Evolutionary conservation across 2,329 filamentous ascomycete genomes (phyloP), one percentile per base, ranked within the genome.

Genomic region (Cytospora mali): DNA sequence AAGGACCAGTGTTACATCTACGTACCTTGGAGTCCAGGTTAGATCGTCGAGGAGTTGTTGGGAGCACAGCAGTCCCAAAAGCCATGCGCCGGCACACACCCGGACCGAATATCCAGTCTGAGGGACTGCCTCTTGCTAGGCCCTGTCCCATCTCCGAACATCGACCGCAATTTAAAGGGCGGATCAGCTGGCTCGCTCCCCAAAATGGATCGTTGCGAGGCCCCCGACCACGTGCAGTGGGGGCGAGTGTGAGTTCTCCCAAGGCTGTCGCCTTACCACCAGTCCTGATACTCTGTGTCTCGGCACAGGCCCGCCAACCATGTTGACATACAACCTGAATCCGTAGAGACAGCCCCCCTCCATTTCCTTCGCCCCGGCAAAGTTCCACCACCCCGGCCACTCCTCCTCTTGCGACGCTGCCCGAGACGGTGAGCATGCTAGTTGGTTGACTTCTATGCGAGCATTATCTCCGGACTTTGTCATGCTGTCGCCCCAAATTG

Each of bases 231-330:
- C 29, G 54, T 56, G 54, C 54, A 48, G 48, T 56, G 54, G 54
- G 54, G 35, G 54, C 13, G 54, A 56, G 54, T 48, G 35, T 48
- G 54, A 48, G 35, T 56, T 25, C 54, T 56, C 54, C 54, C 54
- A 21, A 46, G 39, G 39, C 39, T 46, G 39, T 9, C 39, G 39
- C 39, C 39, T n/a, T 46, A 46, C 39, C 39, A 46, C n/a, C n/a
- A 46, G 39, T 46, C 39, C 39, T 6, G 18, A 46, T 21, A 46
- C 39, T 6, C 39, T 9, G 2, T 1, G n/a, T 46, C 39, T 23
- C 39, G 5, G 33, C 16, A 46, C 39, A 46, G 39, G 13, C 39
- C 39, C 42, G 42, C 9, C 42, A 46, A 46, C 42, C 42, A 46
- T 13, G 42, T 46, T 46, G 42, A 5, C 42, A 46, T 46, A 46